Evolutionary conservation across 2,329 filamentous ascomycete genomes (phyloP).

Genomic region (Fusarium transvaalense): DNA sequence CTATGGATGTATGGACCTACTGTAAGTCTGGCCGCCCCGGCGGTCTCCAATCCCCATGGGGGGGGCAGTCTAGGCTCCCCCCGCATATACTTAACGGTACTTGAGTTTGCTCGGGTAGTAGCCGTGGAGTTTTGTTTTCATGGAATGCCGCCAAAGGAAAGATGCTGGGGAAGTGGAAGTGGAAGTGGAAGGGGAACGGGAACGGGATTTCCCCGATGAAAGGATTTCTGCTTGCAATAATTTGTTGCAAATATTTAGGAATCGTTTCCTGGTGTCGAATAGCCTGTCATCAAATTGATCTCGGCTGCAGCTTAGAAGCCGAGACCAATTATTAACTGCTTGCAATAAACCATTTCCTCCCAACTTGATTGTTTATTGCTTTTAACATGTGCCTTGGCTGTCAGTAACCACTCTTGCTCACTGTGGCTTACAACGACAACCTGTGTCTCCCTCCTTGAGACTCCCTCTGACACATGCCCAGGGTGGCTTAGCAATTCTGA

Average conservation of each 20-base stretch:
- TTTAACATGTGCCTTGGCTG: slow-evolving; percentile 9
- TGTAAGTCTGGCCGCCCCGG: slow-evolving; percentile 6
- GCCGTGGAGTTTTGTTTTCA: neutral
- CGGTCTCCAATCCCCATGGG: slow-evolving; percentile 44
- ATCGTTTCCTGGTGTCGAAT: neutral
- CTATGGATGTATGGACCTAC: no score
- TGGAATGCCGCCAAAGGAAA: neutral
- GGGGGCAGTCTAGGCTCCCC: slow-evolving; percentile 25
- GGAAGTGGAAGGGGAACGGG: slow-evolving; percentile 3
- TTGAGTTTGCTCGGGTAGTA: slow-evolving; percentile 16
- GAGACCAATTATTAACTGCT: slow-evolving; percentile 20
- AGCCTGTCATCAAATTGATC: neutral
- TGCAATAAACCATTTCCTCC: slow-evolving; percentile 4
- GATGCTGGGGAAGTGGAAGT: slow-evolving; percentile 8
- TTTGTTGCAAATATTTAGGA: neutral
- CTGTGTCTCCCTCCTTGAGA: slow-evolving; percentile 5
- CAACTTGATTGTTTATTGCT: slow-evolving; percentile 7
- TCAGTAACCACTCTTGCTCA: slow-evolving; percentile 11
- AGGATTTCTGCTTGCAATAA: neutral
- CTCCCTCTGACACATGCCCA: slow-evolving; percentile 38
- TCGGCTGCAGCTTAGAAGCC: neutral
- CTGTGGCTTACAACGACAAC: slow-evolving; percentile 28
- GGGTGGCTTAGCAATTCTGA: slow-evolving; percentile 33
- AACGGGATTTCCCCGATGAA: neutral
- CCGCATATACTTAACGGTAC: slow-evolving; percentile 32